Evolutionary conservation across 164 flowering plant species (phyloP), one percentile per base, ranked within the genome.

Genomic region (Vitis rotundifolia): DNA sequence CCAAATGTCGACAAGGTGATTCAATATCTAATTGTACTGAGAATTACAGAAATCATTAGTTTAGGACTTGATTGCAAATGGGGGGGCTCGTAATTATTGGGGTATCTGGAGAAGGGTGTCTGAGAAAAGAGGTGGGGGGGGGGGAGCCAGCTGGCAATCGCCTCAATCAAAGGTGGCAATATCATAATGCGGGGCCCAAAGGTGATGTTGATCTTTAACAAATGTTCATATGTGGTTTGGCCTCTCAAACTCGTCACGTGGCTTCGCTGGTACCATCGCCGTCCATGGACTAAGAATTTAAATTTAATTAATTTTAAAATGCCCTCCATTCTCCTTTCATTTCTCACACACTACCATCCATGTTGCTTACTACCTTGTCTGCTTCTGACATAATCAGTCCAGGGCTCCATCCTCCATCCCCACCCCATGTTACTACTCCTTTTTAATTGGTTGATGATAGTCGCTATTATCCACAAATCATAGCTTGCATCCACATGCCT

Each of bases 81-180:
- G 47, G n/a, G 49, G 29, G 57, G 13, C 10, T 51, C 0, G 3
- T 0, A 53, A 37, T 3, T 37, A 37, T 37, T 3, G 16, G 68
- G 68, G 72, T 63, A 50, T 28, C 57, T 49, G 16, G 57, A 15
- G 57, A 15, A 63, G 54, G 26, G 67, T 31, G 44, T 3, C 5
- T 37, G 44, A 37, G 22, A n/a, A 15, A 55, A 9, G 22, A 22
- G 16, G 7, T 37, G 48, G 48, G 58, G 26, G 48, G 48, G 58
- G 26, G 15, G 68, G 54, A 63, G 78, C 73, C 80, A 84, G 78
- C 82, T 81, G 87, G 80, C 80, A 73, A 65, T 68, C 53, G 49
- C 59, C 62, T 70, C 65, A 70, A 37, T 47, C 60, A 58, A 22
- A 71, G 80, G 78, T 77, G 80, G 78, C 71, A 64, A 57, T 59